phyloP scores from a whole-genome alignment of 2,329 filamentous ascomycete species.

The Simplicillium sp. region DNA sequence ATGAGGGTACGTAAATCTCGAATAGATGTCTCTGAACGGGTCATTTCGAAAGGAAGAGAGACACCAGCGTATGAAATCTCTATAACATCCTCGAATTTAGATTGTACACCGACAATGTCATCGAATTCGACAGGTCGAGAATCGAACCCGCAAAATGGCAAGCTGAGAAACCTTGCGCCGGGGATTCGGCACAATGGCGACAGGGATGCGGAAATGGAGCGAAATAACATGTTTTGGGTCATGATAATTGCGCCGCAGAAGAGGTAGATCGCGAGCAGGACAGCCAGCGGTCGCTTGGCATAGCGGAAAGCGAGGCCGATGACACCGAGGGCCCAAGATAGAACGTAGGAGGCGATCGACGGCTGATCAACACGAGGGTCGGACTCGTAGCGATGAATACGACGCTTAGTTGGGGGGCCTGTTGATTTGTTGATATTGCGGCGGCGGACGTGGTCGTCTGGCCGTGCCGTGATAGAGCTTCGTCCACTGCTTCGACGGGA shows the following conservation, averaged over 20 bases:
- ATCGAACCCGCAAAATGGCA: constrained; percentile 50
- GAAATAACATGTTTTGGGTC: constrained; percentile 51
- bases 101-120: constrained; percentile 63
- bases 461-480: constrained; percentile 22
- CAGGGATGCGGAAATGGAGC: constrained; percentile 50
- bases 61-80: constrained; percentile 56
- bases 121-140: constrained; percentile 53
- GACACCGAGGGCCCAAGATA: constrained; percentile 44
- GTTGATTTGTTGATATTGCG: constrained; percentile 8
- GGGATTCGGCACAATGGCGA: constrained; percentile 64
- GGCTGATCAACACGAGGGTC: constrained; percentile 10
- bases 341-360: constrained; percentile 26
- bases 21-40: constrained; percentile 63
- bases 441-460: constrained; percentile 19
- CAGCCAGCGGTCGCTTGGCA: constrained; percentile 54
- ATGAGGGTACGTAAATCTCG: constrained; percentile 67
- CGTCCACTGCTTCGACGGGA: constrained; percentile 23
- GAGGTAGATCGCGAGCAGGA: constrained; percentile 52
- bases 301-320: constrained; percentile 49
- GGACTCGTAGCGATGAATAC: constrained; percentile 9
- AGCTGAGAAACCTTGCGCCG: constrained; percentile 47
- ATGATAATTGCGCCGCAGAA: constrained; percentile 49
- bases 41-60: constrained; percentile 68
- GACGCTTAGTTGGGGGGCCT: constrained; percentile 15
- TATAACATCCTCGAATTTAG: constrained; percentile 67